These are phyloP conservation scores for Lodderomyces metapsilosis DNA, from an alignment of 1,139 yeast species.

Conservation along the genomic window DNA sequence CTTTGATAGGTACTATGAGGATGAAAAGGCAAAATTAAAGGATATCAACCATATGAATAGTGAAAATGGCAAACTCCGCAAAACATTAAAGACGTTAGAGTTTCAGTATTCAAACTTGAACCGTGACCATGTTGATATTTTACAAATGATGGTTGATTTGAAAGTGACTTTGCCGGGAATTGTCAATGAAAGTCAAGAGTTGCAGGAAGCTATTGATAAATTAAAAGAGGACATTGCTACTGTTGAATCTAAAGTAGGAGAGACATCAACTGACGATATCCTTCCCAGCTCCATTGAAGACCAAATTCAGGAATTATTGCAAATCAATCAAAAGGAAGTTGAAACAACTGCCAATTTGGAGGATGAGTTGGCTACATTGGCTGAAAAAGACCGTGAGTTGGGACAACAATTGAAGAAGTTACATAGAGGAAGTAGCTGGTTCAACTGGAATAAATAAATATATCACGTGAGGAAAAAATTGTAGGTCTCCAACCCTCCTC, in stretches of 20 bases:
- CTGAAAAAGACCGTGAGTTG: constrained; percentile 28
- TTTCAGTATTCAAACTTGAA: constrained; percentile 66
- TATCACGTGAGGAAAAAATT: neutral
- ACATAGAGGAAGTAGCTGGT: constrained; percentile 26
- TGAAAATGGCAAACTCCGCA: constrained; percentile 70
- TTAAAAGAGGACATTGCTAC: constrained; percentile 54
- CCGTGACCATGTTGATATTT: constrained; percentile 62
- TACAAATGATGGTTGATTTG: constrained; percentile 42
- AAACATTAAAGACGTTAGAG: constrained; percentile 74
- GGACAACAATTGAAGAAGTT: constrained; percentile 26
- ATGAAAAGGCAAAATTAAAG: constrained; percentile 65
- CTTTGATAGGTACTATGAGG: constrained; percentile 66
- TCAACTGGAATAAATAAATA: constrained; percentile 24
- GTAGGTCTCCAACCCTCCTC: neutral
- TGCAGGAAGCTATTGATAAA: constrained; percentile 62
- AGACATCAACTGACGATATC: constrained; percentile 16
- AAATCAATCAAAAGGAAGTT: constrained; percentile 55
- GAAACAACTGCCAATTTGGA: constrained; percentile 56
- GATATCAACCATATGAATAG: constrained; percentile 67
- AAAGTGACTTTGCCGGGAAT: constrained; percentile 50
- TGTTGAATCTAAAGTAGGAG: constrained; percentile 39
- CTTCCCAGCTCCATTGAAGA: constrained; percentile 41
- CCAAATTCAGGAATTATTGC: constrained; percentile 47
- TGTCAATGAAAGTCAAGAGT: constrained; percentile 70
- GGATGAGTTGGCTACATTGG: constrained; percentile 38